Percentiles rank a stretch among this genome's conserved stretches.
These are phyloP conservation scores for Mucor mucedo DNA, from an alignment of 371 early-diverging fungal species.

Conservation along the genomic window DNA sequence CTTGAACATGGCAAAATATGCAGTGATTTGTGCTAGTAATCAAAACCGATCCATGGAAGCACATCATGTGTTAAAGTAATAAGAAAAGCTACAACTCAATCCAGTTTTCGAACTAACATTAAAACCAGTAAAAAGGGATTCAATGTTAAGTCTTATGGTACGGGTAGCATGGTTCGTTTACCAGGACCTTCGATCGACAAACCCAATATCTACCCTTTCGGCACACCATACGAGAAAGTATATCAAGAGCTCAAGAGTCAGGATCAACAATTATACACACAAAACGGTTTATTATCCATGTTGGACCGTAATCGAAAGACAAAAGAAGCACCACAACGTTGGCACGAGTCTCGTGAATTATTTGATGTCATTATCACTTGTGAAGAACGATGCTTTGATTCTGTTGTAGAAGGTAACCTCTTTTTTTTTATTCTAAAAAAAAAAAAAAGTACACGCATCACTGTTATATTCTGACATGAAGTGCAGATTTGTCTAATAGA, in stretches of 20 bases:
- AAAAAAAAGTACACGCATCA: not conserved
- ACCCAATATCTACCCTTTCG: conserved; percentile 93
- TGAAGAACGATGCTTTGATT: conserved; percentile 95
- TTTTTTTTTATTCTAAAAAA: conserved; percentile 36
- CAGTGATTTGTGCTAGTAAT: conserved; percentile 96
- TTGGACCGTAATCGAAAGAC: conserved; percentile 91
- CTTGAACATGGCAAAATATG: conserved; percentile 73
- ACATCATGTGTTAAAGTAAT: conserved; percentile 83
- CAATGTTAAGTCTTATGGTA: conserved; percentile 87
- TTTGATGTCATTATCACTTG: conserved; percentile 97
- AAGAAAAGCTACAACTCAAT: not conserved
- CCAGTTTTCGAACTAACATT: not conserved
- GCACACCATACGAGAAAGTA: conserved; percentile 90
- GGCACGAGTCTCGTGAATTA: conserved; percentile 75
- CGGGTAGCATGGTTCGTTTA: conserved; percentile 89
- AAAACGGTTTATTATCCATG: conserved; percentile 90
- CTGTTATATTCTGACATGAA: too few species aligned
- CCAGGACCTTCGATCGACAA: conserved; percentile 89
- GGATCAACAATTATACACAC: conserved; percentile 77
- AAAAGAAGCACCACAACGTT: conserved; percentile 89
- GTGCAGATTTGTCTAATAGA: conserved; percentile 59
- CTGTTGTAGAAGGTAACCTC: conserved; percentile 79
- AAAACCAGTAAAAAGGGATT: conserved; percentile 72
- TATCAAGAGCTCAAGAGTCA: conserved; percentile 82
- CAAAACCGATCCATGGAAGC: conserved; percentile 98